phyloP scores from a whole-genome alignment of 164 flowering plant species.

The Tinospora cordifolia region DNA sequence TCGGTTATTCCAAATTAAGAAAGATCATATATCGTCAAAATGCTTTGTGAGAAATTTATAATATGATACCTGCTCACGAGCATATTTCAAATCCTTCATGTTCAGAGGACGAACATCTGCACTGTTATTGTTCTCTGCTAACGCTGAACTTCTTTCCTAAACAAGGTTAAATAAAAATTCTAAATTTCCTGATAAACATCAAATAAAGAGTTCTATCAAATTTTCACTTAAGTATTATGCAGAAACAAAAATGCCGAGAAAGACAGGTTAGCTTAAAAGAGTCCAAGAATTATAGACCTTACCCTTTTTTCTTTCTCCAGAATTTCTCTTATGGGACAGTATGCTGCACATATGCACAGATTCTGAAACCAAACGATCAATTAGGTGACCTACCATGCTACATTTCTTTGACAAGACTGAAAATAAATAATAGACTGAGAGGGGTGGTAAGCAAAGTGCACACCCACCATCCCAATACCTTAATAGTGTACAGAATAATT shows the following conservation, averaged over 20 bases:
- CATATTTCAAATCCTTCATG: slow-evolving; percentile 67
- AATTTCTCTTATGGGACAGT: slow-evolving; percentile 65
- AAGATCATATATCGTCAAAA: too few species aligned
- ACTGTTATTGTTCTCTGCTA: slow-evolving; percentile 52
- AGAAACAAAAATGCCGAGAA: slow-evolving; percentile 3
- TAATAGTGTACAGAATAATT: too few species aligned
- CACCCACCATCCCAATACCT: too few species aligned
- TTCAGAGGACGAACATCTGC: slow-evolving; percentile 59
- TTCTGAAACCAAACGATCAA: slow-evolving; percentile 43
- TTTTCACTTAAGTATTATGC: neutral
- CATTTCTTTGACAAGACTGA: neutral
- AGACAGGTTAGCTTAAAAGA: neutral
- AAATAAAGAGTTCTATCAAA: neutral
- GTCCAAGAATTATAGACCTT: neutral
- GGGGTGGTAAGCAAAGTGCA: too few species aligned
- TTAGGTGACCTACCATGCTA: slow-evolving; percentile 7
- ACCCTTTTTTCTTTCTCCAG: slow-evolving; percentile 72
- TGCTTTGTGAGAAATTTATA: neutral
- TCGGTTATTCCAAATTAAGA: too few species aligned
- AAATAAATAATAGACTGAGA: too few species aligned
- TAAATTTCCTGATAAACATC: neutral
- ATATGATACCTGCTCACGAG: slow-evolving; percentile 77
- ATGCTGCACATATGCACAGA: slow-evolving; percentile 75
- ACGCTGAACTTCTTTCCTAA: slow-evolving; percentile 61
- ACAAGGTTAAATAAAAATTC: neutral